Evolutionary conservation across 78 protist genomes (phyloP).

Genomic region (Speleostelium caveatum): DNA sequence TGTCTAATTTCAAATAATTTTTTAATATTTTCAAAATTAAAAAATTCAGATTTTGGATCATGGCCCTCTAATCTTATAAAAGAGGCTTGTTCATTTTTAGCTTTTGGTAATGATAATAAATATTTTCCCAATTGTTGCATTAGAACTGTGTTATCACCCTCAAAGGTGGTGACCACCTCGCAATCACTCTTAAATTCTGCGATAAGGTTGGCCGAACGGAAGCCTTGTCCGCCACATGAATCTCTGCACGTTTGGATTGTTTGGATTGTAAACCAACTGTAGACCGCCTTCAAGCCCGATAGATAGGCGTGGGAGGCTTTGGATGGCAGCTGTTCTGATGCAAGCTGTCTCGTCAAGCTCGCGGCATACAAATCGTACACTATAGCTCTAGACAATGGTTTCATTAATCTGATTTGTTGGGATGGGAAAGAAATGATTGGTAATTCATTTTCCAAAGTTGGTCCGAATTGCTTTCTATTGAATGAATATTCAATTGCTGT

Average conservation of each 20-base stretch:
- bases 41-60: constrained; percentile 7
- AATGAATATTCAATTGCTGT: constrained; percentile 33
- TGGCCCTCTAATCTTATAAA: background rate
- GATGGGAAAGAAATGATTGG: constrained; percentile 46
- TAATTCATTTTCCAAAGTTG: constrained; percentile 20
- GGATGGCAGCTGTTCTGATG: background rate
- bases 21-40: constrained; percentile 16
- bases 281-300: constrained; percentile 42
- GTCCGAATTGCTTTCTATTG: constrained; percentile 75
- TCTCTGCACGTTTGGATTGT: constrained; percentile 44
- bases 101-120: background rate
- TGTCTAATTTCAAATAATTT: background rate
- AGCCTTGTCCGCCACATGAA: constrained; percentile 80
- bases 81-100: background rate
- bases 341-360: background rate
- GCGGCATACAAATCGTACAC: constrained; percentile 5
- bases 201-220: constrained; percentile 21
- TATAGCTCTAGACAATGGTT: constrained; percentile 38
- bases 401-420: constrained; percentile 43
- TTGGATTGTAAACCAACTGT: constrained; percentile 13
- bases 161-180: constrained; percentile 52
- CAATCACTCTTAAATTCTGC: constrained; percentile 45
- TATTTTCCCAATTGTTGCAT: constrained; percentile 71
- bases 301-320: constrained; percentile 28
- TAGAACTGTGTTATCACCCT: constrained; percentile 77